Conservation (phyloP, 371 early-diverging fungal species). For the Lichtheimia ornata region DNA sequence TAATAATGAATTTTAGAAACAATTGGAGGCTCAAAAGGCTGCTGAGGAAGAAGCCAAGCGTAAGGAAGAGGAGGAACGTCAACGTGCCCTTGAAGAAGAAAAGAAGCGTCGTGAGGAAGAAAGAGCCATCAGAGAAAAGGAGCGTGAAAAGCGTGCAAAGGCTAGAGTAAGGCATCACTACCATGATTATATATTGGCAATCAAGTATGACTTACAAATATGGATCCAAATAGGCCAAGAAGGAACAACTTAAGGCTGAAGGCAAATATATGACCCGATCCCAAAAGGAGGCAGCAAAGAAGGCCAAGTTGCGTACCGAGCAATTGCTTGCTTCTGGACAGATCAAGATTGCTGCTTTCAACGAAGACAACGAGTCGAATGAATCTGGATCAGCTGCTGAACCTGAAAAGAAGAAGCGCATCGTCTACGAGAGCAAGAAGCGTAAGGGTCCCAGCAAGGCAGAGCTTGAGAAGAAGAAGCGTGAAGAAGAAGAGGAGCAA, state of each 20-base stretch:
- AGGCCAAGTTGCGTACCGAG: constrained; percentile 73
- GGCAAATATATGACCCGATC: constrained; percentile 93
- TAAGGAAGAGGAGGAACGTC: constrained; percentile 40
- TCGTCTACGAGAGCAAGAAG: constrained; percentile 38
- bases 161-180: constrained; percentile 13
- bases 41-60: constrained; percentile 52
- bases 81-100: constrained; percentile 47
- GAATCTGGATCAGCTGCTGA: neutral
- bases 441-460: constrained; percentile 39
- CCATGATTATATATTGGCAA: neutral
- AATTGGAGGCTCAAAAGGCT: constrained; percentile 53
- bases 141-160: constrained; percentile 15
- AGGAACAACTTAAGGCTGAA: constrained; percentile 88
- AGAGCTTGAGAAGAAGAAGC: constrained; percentile 41
- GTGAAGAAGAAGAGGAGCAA: constrained; percentile 47
- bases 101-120: constrained; percentile 52
- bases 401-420: constrained; percentile 64
- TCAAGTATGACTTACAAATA: neutral
- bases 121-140: constrained; percentile 44
- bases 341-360: constrained; percentile 80
- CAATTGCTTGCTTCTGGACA: constrained; percentile 77
- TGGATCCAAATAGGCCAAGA: constrained; percentile 55
- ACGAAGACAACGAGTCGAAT: constrained; percentile 17
- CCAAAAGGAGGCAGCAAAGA: constrained; percentile 86
- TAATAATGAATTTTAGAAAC: constrained; percentile 31